Conservation (phyloP, 768 basidiomycete genomes). For the Leccinum subtestaceum region DNA sequence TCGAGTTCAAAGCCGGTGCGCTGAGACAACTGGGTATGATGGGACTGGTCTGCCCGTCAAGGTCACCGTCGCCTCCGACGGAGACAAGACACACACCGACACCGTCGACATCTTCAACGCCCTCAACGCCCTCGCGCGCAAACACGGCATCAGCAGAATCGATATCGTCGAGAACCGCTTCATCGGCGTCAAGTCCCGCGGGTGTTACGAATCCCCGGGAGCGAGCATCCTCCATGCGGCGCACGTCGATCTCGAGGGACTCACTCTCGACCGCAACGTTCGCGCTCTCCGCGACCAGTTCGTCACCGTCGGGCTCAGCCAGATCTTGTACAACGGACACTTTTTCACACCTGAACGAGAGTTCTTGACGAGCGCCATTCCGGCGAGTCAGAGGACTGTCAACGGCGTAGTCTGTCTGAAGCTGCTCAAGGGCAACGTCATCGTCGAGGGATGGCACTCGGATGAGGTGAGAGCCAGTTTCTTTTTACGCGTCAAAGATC, state of each 20-base stretch:
- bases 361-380: slow-evolving; percentile 87
- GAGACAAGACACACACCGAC: slow-evolving; percentile 73
- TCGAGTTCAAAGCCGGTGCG: slow-evolving; percentile 73
- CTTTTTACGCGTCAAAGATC: neutral
- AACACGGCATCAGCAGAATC: slow-evolving; percentile 94
- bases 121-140: slow-evolving; percentile 88
- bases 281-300: slow-evolving; percentile 94
- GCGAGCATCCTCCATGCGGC: slow-evolving; percentile 94
- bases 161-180: slow-evolving; percentile 99
- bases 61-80: slow-evolving; percentile 46
- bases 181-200: slow-evolving; percentile 98
- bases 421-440: slow-evolving; percentile 94
- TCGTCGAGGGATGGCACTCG: slow-evolving; percentile 88
- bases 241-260: slow-evolving; percentile 94
- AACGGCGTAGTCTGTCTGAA: slow-evolving; percentile 90
- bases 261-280: slow-evolving; percentile 97
- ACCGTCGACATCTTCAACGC: slow-evolving; percentile 89
- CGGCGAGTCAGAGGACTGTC: slow-evolving; percentile 93
- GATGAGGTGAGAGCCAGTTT: slow-evolving; percentile 56
- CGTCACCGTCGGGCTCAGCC: slow-evolving; percentile 83
- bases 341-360: slow-evolving; percentile 99
- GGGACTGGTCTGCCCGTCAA: slow-evolving; percentile 69
- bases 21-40: too few relatives aligned
- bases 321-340: slow-evolving; percentile 96
- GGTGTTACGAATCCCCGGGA: slow-evolving; percentile 98